Percentiles rank a stretch among this genome's conserved stretches.
phyloP scores from a whole-genome alignment of 345 rosid species.

The Luvunga scandens region DNA sequence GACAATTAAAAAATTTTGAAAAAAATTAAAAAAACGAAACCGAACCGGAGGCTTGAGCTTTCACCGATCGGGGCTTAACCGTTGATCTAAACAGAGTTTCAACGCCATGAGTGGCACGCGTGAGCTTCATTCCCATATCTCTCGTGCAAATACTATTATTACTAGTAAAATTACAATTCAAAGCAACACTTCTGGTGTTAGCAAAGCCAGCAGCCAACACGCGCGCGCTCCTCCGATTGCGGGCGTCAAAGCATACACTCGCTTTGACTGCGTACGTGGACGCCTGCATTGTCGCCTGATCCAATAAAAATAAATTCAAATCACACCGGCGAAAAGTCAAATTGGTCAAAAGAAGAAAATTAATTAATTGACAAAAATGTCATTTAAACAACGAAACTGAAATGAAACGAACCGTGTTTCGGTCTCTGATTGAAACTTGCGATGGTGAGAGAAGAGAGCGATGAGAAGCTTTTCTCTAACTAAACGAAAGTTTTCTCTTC shows the following conservation, averaged over 20 bases:
- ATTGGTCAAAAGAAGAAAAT: conserved; percentile 1
- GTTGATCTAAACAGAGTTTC: conserved; percentile 40
- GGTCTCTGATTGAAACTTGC: background rate
- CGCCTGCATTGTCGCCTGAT: conserved; percentile 52
- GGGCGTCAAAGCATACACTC: conserved; percentile 37
- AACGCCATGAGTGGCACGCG: conserved; percentile 41
- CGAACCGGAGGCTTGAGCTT: conserved; percentile 73
- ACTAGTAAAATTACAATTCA: background rate
- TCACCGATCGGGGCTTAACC: conserved; percentile 55
- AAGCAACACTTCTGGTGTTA: conserved; percentile 22
- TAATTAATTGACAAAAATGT: background rate
- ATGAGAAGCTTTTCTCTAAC: background rate
- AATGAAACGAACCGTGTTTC: conserved; percentile 2
- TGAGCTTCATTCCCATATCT: conserved; percentile 63
- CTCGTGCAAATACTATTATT: conserved; percentile 26
- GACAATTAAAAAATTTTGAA: background rate
- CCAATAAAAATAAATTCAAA: conserved; percentile 21
- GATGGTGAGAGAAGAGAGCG: background rate
- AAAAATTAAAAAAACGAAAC: background rate
- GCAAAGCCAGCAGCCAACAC: conserved; percentile 5
- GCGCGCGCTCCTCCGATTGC: conserved; percentile 22
- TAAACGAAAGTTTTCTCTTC: background rate
- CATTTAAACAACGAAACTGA: background rate
- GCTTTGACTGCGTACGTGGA: conserved; percentile 46
- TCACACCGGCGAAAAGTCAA: conserved; percentile 18